A percentile compares a stretch with the other conserved stretches of the same genome.
phyloP scores from a whole-genome alignment of 371 early-diverging fungal species.

The Syncephalastrum racemosum region DNA sequence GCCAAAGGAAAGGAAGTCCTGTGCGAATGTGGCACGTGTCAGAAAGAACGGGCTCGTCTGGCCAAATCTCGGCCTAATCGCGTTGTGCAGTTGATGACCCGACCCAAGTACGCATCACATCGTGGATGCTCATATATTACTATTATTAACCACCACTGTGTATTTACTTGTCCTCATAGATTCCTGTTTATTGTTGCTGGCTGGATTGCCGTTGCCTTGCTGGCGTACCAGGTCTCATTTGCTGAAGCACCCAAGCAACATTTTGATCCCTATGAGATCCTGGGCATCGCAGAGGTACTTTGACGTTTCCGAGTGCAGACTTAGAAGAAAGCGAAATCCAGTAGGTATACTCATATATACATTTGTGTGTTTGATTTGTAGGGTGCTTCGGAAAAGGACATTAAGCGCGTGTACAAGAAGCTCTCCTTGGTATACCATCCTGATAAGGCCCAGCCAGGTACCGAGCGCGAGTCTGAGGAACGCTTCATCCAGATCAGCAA shows the following conservation, averaged over 20 bases:
- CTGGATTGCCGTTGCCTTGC: slow-evolving; percentile 78
- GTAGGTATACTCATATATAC: slow-evolving; percentile 12
- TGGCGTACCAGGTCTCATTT: slow-evolving; percentile 75
- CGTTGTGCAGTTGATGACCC: slow-evolving; percentile 11
- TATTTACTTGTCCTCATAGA: slow-evolving; percentile 24
- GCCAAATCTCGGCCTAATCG: slow-evolving; percentile 10
- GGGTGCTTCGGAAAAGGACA: slow-evolving; percentile 55
- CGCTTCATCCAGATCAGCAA: slow-evolving; percentile 81
- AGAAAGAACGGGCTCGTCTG: slow-evolving; percentile 15
- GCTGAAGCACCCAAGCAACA: slow-evolving; percentile 63
- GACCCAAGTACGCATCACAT: slow-evolving; percentile 17
- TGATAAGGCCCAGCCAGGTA: slow-evolving; percentile 74
- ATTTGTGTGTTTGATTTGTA: slow-evolving; percentile 23
- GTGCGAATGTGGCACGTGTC: slow-evolving; percentile 31
- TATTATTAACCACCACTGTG: background rate
- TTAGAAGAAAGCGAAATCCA: slow-evolving; percentile 10
- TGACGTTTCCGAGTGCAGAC: no score
- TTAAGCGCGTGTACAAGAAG: slow-evolving; percentile 75
- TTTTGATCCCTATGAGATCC: slow-evolving; percentile 94
- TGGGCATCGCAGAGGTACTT: slow-evolving; percentile 75
- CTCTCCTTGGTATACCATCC: slow-evolving; percentile 82
- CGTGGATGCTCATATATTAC: background rate
- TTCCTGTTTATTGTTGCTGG: slow-evolving; percentile 60
- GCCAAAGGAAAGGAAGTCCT: slow-evolving; percentile 9
- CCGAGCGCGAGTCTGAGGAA: slow-evolving; percentile 60